A percentile compares a stretch with the other conserved stretches of the same genome.
phyloP scores from a whole-genome alignment of 139 green algal species.

The Chlamydomonas incerta region DNA sequence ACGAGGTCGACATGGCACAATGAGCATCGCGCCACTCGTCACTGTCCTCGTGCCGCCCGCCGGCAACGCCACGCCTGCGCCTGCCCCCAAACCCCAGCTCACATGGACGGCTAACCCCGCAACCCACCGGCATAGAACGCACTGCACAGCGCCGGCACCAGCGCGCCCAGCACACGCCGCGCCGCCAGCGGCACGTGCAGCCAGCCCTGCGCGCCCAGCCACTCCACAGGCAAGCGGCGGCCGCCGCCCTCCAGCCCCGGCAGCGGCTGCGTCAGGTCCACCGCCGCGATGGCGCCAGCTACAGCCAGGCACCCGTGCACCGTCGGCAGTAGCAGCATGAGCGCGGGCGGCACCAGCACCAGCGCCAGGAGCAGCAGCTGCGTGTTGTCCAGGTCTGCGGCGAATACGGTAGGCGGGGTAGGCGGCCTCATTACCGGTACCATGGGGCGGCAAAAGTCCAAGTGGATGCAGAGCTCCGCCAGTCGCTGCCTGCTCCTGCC shows the following conservation, averaged over 20 bases:
- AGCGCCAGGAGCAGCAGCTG: conserved; percentile 40
- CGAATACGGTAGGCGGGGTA: neutral
- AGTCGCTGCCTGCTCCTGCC: too few species aligned
- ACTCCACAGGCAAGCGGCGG: neutral
- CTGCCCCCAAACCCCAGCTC: too few species aligned
- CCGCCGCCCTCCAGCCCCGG: too few species aligned
- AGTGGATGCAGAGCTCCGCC: too few species aligned
- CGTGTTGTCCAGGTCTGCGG: conserved; percentile 34
- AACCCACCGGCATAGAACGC: conserved; percentile 34
- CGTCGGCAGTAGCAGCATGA: conserved; percentile 55
- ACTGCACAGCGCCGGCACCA: conserved; percentile 20
- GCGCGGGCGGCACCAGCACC: conserved; percentile 40
- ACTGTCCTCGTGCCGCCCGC: too few species aligned
- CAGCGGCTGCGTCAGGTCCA: conserved; percentile 3
- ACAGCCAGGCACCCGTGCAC: conserved; percentile 12
- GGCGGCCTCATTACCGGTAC: too few species aligned
- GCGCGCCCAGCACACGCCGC: neutral
- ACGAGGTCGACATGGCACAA: too few species aligned
- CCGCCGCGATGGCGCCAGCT: neutral
- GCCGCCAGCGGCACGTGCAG: neutral
- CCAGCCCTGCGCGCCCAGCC: neutral
- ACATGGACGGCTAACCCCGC: neutral
- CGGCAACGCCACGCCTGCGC: neutral
- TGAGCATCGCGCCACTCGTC: too few species aligned
- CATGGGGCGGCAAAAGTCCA: too few species aligned